phyloP scores from a whole-genome alignment of 2,329 filamentous ascomycete genomes.

The Chaetomium globosum region DNA sequence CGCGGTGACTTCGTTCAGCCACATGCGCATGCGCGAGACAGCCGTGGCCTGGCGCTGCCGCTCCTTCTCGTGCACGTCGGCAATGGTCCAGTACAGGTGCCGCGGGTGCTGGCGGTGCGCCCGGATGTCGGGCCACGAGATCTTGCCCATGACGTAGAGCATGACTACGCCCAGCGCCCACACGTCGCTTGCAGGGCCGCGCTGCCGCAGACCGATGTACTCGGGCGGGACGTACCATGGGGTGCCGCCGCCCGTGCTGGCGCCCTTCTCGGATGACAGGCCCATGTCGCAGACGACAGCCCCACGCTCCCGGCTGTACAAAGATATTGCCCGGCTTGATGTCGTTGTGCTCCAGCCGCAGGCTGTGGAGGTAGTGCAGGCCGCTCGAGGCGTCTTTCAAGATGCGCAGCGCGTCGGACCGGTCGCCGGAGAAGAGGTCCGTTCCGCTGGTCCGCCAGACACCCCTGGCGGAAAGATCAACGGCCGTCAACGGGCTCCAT shows the following conservation, averaged over 20 bases:
- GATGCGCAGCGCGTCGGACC: constrained; percentile 55
- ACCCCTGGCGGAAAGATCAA: constrained; percentile 53
- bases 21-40: constrained; percentile 57
- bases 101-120: constrained; percentile 52
- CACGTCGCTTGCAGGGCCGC: constrained; percentile 59
- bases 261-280: constrained; percentile 51
- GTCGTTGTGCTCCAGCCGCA: constrained; percentile 61
- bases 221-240: constrained; percentile 65
- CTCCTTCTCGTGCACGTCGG: constrained; percentile 56
- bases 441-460: constrained; percentile 53
- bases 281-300: constrained; percentile 65
- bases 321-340: constrained; percentile 65
- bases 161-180: constrained; percentile 64
- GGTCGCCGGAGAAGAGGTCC: constrained; percentile 55
- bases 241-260: constrained; percentile 54
- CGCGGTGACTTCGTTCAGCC: constrained; percentile 57
- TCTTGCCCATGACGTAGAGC: constrained; percentile 61
- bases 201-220: constrained; percentile 58
- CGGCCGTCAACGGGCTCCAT: constrained; percentile 64
- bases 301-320: constrained; percentile 61
- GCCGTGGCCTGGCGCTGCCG: constrained; percentile 42
- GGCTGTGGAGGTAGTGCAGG: constrained; percentile 58
- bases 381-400: constrained; percentile 58
- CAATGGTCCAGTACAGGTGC: constrained; percentile 62
- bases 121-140: constrained; percentile 58